Conservation (phyloP, 1,284 basidiomycete species). For the Marasmius fiardii region DNA sequence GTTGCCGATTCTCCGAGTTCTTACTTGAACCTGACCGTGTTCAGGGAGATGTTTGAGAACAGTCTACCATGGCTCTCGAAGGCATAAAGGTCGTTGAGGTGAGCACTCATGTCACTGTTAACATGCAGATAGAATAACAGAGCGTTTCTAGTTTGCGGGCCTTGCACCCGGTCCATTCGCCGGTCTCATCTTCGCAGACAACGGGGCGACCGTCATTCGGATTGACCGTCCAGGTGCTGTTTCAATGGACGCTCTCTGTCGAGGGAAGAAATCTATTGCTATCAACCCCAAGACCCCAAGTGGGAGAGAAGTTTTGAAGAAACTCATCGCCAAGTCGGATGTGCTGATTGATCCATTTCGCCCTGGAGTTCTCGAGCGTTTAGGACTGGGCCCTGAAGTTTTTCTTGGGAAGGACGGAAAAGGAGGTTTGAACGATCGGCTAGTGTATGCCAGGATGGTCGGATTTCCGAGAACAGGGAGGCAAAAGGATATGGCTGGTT, state of each 20-base stretch:
- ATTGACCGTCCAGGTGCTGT: slow-evolving; percentile 58
- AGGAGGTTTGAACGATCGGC: slow-evolving; percentile 52
- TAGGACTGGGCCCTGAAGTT: slow-evolving; percentile 75
- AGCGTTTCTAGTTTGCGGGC: slow-evolving; percentile 68
- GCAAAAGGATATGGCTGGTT: slow-evolving; percentile 69
- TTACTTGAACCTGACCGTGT: neutral
- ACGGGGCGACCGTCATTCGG: slow-evolving; percentile 76
- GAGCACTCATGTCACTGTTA: neutral
- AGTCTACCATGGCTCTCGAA: slow-evolving; percentile 11
- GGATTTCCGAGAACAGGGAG: slow-evolving; percentile 66
- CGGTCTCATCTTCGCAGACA: slow-evolving; percentile 78
- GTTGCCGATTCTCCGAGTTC: neutral
- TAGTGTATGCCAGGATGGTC: slow-evolving; percentile 65
- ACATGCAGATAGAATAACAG: neutral
- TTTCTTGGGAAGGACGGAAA: slow-evolving; percentile 48
- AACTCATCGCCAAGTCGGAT: slow-evolving; percentile 66
- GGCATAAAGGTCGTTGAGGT: slow-evolving; percentile 15
- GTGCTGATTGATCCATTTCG: slow-evolving; percentile 83
- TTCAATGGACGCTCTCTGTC: slow-evolving; percentile 54
- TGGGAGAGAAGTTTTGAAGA: slow-evolving; percentile 58
- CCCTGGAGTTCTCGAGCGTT: slow-evolving; percentile 77
- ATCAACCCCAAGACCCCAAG: slow-evolving; percentile 61
- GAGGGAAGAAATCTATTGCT: slow-evolving; percentile 72
- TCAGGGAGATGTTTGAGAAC: neutral
- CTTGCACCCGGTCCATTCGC: slow-evolving; percentile 81